These are phyloP conservation scores for Aspergillus sparsus DNA, from an alignment of 495 filamentous ascomycete species.

Conservation along the genomic window DNA sequence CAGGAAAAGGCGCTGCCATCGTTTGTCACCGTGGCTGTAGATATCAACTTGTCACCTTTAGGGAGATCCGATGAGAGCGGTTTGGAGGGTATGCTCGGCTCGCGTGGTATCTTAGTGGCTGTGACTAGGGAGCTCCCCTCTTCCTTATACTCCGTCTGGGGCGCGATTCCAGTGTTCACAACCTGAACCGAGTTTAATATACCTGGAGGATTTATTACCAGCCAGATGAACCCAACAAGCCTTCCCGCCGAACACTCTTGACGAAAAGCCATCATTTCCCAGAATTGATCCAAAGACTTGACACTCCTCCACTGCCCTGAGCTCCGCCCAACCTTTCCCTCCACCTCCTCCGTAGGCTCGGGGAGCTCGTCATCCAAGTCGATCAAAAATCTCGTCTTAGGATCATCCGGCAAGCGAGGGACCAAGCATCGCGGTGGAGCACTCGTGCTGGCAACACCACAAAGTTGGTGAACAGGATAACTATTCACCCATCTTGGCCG, in stretches of 20 bases:
- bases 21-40: neutral
- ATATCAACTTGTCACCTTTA: neutral
- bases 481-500: conserved; percentile 50
- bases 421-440: conserved; percentile 83
- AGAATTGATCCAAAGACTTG: conserved; percentile 83
- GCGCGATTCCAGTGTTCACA: conserved; percentile 31
- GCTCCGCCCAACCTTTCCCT: conserved; percentile 32
- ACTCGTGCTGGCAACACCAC: conserved; percentile 40
- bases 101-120: too few species aligned
- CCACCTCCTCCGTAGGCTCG: conserved; percentile 30
- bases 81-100: too few species aligned
- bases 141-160: conserved; percentile 6
- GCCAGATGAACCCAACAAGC: conserved; percentile 91
- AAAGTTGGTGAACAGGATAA: conserved; percentile 68
- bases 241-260: conserved; percentile 93
- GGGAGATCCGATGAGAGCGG: neutral
- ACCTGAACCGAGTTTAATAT: conserved; percentile 42
- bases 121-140: too few species aligned
- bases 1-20: conserved; percentile 63
- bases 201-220: conserved; percentile 67
- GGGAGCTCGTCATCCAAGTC: conserved; percentile 82
- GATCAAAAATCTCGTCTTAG: conserved; percentile 86
- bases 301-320: conserved; percentile 80
- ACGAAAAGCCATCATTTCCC: conserved; percentile 97
- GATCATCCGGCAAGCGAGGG: conserved; percentile 91